These are phyloP conservation scores for Paramyrothecium roridum DNA, from an alignment of 2,329 filamentous ascomycete species.

Conservation along the genomic window DNA sequence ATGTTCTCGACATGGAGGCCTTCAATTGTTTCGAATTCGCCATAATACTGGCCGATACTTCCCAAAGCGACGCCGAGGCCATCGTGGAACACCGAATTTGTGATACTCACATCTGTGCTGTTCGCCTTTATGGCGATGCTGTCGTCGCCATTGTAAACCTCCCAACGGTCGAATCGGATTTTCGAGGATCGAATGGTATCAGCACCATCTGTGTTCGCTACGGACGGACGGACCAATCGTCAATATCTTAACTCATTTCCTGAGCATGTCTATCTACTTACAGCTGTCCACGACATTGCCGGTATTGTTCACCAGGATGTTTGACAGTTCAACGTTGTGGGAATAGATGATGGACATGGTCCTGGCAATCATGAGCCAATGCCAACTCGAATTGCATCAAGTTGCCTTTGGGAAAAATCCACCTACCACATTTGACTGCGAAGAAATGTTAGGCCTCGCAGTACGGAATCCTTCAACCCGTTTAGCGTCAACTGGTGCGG, in stretches of 20 bases:
- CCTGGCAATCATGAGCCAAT: too few relatives aligned
- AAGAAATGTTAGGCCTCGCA: not conserved
- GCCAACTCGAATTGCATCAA: too few relatives aligned
- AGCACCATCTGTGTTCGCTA: not conserved
- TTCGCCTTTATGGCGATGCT: not conserved
- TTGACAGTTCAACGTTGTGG: not conserved
- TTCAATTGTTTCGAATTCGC: not conserved
- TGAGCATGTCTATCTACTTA: too few relatives aligned
- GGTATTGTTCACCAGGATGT: not conserved
- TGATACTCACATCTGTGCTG: not conserved
- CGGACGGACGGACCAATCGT: too few relatives aligned
- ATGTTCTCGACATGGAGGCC: not conserved
- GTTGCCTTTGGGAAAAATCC: too few relatives aligned
- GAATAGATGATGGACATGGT: not conserved
- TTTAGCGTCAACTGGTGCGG: not conserved
- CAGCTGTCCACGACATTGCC: not conserved
- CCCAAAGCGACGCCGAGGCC: not conserved
- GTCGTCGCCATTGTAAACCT: not conserved
- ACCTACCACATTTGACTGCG: not conserved
- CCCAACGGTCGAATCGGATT: not conserved
- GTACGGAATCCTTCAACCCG: not conserved
- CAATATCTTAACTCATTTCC: not conserved
- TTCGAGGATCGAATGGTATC: not conserved
- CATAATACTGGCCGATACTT: not conserved
- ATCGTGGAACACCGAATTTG: not conserved